Evolutionary conservation across 768 basidiomycete species (phyloP).

Genomic region (Russula foetens): DNA sequence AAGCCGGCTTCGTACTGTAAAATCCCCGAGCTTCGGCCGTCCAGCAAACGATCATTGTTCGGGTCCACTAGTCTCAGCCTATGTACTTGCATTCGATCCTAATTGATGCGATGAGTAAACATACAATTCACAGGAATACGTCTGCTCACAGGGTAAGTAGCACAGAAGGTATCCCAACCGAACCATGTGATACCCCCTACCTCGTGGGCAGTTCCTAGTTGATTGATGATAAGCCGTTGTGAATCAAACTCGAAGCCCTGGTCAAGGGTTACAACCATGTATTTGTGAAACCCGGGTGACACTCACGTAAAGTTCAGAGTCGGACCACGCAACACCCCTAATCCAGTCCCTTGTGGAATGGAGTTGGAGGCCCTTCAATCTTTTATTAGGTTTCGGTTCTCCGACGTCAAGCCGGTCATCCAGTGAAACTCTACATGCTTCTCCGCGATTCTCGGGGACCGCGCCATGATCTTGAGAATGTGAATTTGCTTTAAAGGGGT

Average conservation of each 20-base stretch:
- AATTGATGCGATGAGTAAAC: neutral
- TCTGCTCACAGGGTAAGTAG: constrained; percentile 20
- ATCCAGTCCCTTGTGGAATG: constrained; percentile 29
- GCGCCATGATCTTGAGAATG: constrained; percentile 41
- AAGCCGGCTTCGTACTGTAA: constrained; percentile 4
- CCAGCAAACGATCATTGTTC: constrained; percentile 17
- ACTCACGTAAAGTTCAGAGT: constrained; percentile 20
- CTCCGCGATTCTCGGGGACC: constrained; percentile 21
- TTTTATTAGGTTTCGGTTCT: constrained; percentile 24
- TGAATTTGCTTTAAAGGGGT: constrained; percentile 52
- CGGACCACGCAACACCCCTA: constrained; percentile 19
- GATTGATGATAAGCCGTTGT: neutral
- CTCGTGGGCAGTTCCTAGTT: neutral
- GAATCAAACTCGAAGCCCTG: constrained; percentile 13
- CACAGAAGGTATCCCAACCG: constrained; percentile 15
- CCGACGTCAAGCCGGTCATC: constrained; percentile 32
- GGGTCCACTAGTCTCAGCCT: constrained; percentile 18
- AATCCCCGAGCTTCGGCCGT: neutral
- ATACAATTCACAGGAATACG: neutral
- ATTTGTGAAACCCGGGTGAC: too few species aligned
- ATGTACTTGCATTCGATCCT: constrained; percentile 23
- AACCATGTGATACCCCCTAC: constrained; percentile 13
- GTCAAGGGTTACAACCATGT: neutral
- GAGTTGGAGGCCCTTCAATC: constrained; percentile 25
- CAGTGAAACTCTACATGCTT: constrained; percentile 26